phyloP scores from a whole-genome alignment of 495 filamentous ascomycete genomes.

The Neurospora sp. region DNA sequence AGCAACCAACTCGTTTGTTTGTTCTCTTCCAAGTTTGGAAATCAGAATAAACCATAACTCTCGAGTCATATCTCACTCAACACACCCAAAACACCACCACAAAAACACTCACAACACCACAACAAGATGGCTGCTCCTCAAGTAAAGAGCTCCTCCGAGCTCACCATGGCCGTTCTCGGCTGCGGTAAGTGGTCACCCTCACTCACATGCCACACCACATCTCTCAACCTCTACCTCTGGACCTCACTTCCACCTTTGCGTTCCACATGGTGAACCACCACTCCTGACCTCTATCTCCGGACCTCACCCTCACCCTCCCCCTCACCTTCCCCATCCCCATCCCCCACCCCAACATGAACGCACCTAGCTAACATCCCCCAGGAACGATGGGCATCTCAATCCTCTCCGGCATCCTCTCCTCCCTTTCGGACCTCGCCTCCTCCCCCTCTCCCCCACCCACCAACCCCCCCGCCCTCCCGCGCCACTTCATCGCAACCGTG shows the following conservation, averaged over 20 bases:
- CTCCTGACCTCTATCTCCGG: too few species aligned
- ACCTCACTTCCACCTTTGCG: too few species aligned
- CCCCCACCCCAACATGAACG: too few species aligned
- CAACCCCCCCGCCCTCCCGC: constrained; percentile 48
- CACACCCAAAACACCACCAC: neutral
- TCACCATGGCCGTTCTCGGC: constrained; percentile 62
- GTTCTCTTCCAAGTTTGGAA: neutral
- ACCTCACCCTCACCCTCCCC: neutral
- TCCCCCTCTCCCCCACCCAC: constrained; percentile 40
- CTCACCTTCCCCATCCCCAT: neutral
- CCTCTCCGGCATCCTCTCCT: constrained; percentile 66
- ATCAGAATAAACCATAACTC: neutral
- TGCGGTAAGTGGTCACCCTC: constrained; percentile 44
- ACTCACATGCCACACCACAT: neutral
- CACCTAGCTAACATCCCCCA: constrained; percentile 4
- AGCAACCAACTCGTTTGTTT: neutral
- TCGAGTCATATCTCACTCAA: neutral
- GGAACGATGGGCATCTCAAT: constrained; percentile 82
- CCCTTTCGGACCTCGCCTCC: constrained; percentile 42
- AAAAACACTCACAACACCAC: neutral
- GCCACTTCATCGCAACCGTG: constrained; percentile 69
- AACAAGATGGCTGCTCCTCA: constrained; percentile 11
- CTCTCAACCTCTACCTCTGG: too few species aligned
- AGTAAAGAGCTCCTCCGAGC: constrained; percentile 29
- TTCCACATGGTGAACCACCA: too few species aligned